Percentiles rank a stretch among this genome's conserved stretches.
Evolutionary conservation across 805 yeast species (phyloP).

Genomic region (Myxozyma lipomycoides): DNA sequence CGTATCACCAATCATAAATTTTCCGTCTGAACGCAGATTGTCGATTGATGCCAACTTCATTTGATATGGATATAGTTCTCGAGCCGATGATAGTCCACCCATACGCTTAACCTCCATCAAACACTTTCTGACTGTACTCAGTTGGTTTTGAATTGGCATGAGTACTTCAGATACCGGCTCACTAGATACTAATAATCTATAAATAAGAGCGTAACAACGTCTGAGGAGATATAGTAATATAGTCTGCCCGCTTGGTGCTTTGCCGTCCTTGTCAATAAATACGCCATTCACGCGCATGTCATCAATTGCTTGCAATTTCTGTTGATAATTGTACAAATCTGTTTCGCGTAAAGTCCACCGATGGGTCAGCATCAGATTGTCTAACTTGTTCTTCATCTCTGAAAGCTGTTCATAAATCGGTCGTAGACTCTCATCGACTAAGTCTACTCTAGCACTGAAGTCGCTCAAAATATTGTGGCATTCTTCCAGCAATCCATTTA

Average conservation of each 20-base stretch:
- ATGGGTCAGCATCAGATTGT: constrained; percentile 80
- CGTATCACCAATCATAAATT: constrained; percentile 78
- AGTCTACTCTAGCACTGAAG: constrained; percentile 46
- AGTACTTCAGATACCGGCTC: constrained; percentile 95
- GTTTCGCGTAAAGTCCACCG: constrained; percentile 98
- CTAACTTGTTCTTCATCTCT: constrained; percentile 67
- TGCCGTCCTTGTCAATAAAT: constrained; percentile 39
- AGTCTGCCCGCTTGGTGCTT: constrained; percentile 50
- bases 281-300: constrained; percentile 61
- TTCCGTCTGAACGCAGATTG: constrained; percentile 83
- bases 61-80: constrained; percentile 94
- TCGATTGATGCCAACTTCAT: constrained; percentile 89
- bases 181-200: constrained; percentile 80
- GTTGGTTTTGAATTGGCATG: constrained; percentile 89
- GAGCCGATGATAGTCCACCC: constrained; percentile 82
- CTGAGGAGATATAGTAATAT: constrained; percentile 73
- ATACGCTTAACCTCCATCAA: constrained; percentile 82
- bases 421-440: constrained; percentile 48
- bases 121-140: constrained; percentile 87
- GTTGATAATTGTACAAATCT: constrained; percentile 81
- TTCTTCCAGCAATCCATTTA: constrained; percentile 59
- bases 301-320: constrained; percentile 68
- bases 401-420: constrained; percentile 61
- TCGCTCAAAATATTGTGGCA: constrained; percentile 73
- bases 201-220: constrained; percentile 86